A percentile compares a stretch with the other conserved stretches of the same genome.
phyloP scores from a whole-genome alignment of 1,284 basidiomycete genomes.

The Trametes versicolor region DNA sequence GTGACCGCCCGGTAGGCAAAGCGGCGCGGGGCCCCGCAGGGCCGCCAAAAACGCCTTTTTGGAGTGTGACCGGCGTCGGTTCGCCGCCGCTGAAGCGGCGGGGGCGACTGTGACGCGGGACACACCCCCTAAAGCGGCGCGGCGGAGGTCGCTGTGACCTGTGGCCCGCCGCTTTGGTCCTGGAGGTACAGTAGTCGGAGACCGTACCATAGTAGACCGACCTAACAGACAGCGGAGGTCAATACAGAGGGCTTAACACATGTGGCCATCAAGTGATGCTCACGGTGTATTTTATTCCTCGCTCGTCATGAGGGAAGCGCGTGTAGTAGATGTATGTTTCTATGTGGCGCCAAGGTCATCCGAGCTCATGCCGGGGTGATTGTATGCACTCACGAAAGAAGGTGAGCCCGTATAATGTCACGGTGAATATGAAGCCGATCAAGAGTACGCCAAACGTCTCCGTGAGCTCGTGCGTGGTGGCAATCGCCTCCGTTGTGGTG shows the following conservation, averaged over 20 bases:
- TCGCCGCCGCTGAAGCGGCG: no score
- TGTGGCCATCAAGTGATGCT: conserved; percentile 19
- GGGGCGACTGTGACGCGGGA: no score
- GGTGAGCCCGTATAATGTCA: conserved; percentile 51
- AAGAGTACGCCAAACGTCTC: conserved; percentile 50
- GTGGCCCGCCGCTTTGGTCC: no score
- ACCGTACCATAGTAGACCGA: conserved; percentile 44
- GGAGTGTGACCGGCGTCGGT: no score
- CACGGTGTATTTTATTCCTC: conserved; percentile 44
- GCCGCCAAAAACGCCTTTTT: no score
- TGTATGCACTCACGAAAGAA: conserved; percentile 51
- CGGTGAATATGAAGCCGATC: conserved; percentile 49
- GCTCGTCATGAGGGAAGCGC: conserved; percentile 46
- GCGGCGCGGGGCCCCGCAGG: no score
- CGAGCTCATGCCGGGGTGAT: no score
- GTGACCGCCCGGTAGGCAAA: no score
- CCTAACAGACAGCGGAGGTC: conserved; percentile 34
- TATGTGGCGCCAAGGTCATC: conserved; percentile 22
- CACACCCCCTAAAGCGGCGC: no score
- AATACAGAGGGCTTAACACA: background rate
- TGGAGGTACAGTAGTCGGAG: no score
- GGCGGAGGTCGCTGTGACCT: no score
- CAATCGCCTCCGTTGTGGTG: background rate
- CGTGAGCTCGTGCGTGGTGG: conserved; percentile 33
- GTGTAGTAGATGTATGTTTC: conserved; percentile 53